These are phyloP conservation scores for Aspergillus ostianus DNA, from an alignment of 495 filamentous ascomycete species.

Conservation along the genomic window DNA sequence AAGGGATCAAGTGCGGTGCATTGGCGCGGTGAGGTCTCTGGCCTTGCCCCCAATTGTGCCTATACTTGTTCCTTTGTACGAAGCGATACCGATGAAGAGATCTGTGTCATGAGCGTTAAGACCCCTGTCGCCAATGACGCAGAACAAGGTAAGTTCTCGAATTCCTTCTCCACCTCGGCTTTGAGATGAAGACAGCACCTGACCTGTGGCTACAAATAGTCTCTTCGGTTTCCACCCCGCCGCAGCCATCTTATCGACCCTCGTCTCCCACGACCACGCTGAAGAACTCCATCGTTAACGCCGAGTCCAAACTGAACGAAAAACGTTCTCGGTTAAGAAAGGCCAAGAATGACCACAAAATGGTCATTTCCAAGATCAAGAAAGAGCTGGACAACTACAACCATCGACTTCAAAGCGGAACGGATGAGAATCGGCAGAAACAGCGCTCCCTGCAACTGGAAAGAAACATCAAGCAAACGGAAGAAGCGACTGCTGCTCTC, in stretches of 20 bases:
- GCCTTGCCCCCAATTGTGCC: slow-evolving; percentile 79
- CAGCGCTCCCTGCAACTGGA: slow-evolving; percentile 76
- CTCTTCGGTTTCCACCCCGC: slow-evolving; percentile 40
- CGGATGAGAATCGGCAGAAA: slow-evolving; percentile 77
- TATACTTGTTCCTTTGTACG: slow-evolving; percentile 85
- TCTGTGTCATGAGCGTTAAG: slow-evolving; percentile 77
- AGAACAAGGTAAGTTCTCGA: slow-evolving; percentile 53
- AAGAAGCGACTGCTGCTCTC: slow-evolving; percentile 65
- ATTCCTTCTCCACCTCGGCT: background rate
- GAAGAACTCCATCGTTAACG: slow-evolving; percentile 78
- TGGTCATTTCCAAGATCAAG: slow-evolving; percentile 62
- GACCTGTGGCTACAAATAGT: slow-evolving; percentile 28
- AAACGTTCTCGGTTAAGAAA: slow-evolving; percentile 72
- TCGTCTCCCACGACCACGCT: slow-evolving; percentile 89
- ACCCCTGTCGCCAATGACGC: slow-evolving; percentile 69
- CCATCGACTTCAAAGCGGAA: slow-evolving; percentile 66
- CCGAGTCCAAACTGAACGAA: slow-evolving; percentile 74
- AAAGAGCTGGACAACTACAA: slow-evolving; percentile 80
- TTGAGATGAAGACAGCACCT: slow-evolving; percentile 4
- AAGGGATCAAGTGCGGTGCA: slow-evolving; percentile 50
- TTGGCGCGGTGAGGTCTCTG: slow-evolving; percentile 86
- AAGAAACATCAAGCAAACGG: slow-evolving; percentile 78
- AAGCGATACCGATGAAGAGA: slow-evolving; percentile 65
- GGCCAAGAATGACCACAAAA: slow-evolving; percentile 75
- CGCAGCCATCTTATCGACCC: slow-evolving; percentile 65